Conservation (phyloP, 2,329 filamentous ascomycete genomes). For the Pseudogymnoascus destructans region DNA sequence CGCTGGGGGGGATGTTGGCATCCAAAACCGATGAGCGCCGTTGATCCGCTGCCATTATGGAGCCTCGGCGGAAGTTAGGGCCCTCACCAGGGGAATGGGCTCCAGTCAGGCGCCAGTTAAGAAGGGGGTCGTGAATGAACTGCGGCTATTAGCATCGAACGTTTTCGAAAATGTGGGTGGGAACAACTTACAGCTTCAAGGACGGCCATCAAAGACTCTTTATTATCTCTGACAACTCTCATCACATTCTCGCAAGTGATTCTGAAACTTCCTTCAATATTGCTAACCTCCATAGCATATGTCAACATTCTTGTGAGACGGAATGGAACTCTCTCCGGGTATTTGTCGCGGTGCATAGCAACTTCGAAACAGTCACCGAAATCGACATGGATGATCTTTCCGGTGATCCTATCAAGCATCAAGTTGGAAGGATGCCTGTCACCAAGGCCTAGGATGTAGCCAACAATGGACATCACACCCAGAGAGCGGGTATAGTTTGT, state of each 20-base stretch:
- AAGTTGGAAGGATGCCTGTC: constrained; percentile 96
- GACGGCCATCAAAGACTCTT: constrained; percentile 96
- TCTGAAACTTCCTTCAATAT: constrained; percentile 96
- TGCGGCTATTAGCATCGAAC: constrained; percentile 29
- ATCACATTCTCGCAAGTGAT: constrained; percentile 98
- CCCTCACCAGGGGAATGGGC: constrained; percentile 45
- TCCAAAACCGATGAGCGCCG: constrained; percentile 57
- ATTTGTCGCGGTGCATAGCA: constrained; percentile 98
- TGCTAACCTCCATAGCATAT: constrained; percentile 99
- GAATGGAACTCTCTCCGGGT: constrained; percentile 95
- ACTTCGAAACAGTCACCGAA: constrained; percentile 99
- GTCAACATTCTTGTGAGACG: constrained; percentile 96
- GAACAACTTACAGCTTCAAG: constrained; percentile 71
- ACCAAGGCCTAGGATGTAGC: constrained; percentile 92
- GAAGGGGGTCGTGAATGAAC: constrained; percentile 99
- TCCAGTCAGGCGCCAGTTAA: constrained; percentile 82
- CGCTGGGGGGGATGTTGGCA: constrained; percentile 43
- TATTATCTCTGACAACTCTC: constrained; percentile 90
- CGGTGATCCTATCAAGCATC: constrained; percentile 90
- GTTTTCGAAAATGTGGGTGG: background rate
- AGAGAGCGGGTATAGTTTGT: constrained; percentile 98
- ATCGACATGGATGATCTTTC: constrained; percentile 97
- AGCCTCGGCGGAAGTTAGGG: constrained; percentile 51
- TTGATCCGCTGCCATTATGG: constrained; percentile 33
- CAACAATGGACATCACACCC: constrained; percentile 99